These are phyloP conservation scores for Aspergillus ellipticus DNA, from an alignment of 495 filamentous ascomycete species.

Conservation along the genomic window DNA sequence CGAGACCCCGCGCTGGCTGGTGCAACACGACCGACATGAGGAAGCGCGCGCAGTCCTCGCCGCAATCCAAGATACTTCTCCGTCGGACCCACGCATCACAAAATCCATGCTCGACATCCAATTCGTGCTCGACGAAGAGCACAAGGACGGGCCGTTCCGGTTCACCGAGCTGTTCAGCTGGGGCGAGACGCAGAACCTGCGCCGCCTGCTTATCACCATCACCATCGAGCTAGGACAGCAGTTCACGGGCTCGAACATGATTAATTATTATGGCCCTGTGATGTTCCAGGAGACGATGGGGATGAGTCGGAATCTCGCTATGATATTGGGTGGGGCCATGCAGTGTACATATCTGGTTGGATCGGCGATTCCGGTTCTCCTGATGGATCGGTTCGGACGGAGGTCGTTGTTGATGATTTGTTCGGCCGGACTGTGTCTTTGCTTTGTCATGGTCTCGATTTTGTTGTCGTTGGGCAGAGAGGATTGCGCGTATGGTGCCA, in stretches of 20 bases:
- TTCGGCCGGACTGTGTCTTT: slow-evolving; percentile 43
- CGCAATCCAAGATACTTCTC: slow-evolving; percentile 16
- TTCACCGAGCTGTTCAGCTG: slow-evolving; percentile 35
- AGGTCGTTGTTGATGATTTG: slow-evolving; percentile 47
- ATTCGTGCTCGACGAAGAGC: slow-evolving; percentile 33
- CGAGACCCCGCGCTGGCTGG: slow-evolving; percentile 56
- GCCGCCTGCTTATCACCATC: slow-evolving; percentile 35
- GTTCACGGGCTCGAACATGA: slow-evolving; percentile 51
- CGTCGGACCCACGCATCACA: slow-evolving; percentile 13
- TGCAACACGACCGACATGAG: slow-evolving; percentile 46
- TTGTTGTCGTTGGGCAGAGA: slow-evolving; percentile 24
- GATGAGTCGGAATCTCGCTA: slow-evolving; percentile 45
- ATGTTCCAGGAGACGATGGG: slow-evolving; percentile 52
- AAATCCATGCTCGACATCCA: slow-evolving; percentile 31
- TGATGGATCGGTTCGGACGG: slow-evolving; percentile 52
- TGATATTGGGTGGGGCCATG: slow-evolving; percentile 51
- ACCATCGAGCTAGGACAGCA: slow-evolving; percentile 36
- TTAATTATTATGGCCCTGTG: slow-evolving; percentile 43
- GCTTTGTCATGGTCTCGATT: slow-evolving; percentile 33
- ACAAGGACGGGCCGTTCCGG: slow-evolving; percentile 33
- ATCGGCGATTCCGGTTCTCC: slow-evolving; percentile 31
- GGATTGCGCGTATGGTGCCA: slow-evolving; percentile 33
- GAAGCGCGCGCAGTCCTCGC: slow-evolving; percentile 37
- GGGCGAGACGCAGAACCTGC: slow-evolving; percentile 37
- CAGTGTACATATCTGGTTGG: slow-evolving; percentile 36